phyloP scores from a whole-genome alignment of 1,284 basidiomycete species.

The Blastosporella zonata region DNA sequence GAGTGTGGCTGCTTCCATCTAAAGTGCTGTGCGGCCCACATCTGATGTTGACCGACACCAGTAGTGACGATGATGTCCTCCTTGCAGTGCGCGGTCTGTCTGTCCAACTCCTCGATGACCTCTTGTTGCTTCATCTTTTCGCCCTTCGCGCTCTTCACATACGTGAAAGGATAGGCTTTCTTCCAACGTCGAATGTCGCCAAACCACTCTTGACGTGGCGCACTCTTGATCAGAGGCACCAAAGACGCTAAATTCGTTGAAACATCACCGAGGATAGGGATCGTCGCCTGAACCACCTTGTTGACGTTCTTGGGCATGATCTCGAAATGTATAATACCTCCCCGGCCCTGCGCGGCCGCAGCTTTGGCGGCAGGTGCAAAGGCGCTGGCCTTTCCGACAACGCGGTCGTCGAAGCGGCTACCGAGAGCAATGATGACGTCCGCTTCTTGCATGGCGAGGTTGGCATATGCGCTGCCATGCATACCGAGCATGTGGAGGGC shows the following conservation, averaged over 20 bases:
- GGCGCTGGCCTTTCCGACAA: conserved; percentile 86
- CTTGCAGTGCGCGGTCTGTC: conserved; percentile 72
- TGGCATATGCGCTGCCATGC: conserved; percentile 98
- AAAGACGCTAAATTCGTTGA: conserved; percentile 79
- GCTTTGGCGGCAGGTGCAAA: conserved; percentile 91
- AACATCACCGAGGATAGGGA: conserved; percentile 94
- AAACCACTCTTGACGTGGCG: conserved; percentile 80
- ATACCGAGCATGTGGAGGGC: conserved; percentile 98
- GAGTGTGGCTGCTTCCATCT: conserved; percentile 86
- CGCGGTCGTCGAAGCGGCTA: conserved; percentile 96
- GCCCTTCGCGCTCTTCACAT: conserved; percentile 62
- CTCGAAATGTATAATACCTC: conserved; percentile 99
- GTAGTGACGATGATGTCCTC: conserved; percentile 88
- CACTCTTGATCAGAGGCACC: conserved; percentile 71
- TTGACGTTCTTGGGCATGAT: conserved; percentile 99
- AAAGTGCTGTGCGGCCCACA: conserved; percentile 98
- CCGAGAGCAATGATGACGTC: conserved; percentile 98
- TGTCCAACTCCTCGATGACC: conserved; percentile 92
- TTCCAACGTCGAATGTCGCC: conserved; percentile 85
- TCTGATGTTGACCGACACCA: conserved; percentile 98
- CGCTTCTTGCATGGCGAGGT: conserved; percentile 95
- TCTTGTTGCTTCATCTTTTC: conserved; percentile 93
- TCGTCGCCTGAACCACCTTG: conserved; percentile 95
- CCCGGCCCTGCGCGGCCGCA: conserved; percentile 82
- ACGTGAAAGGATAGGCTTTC: conserved; percentile 87